Percentiles rank a stretch among this genome's conserved stretches.
Conservation (phyloP, 345 rosid species). For the Gossypium herbaceum region DNA sequence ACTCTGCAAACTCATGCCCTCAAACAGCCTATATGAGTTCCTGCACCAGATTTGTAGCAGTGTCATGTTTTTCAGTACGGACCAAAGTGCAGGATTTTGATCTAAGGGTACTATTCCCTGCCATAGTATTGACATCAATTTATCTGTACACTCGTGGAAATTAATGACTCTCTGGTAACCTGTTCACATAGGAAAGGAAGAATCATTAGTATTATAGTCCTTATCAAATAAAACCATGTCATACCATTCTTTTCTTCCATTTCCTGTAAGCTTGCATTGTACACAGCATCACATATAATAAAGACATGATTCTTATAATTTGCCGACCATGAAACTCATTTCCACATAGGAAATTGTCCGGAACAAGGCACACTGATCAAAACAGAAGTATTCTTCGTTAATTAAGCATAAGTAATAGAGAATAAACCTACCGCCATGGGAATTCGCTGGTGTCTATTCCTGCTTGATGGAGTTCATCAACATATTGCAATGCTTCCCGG, state of each 20-base stretch:
- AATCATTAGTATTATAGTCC: neutral
- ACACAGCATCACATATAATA: neutral
- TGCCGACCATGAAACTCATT: neutral
- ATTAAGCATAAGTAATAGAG: neutral
- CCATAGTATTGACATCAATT: neutral
- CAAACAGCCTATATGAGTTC: slow-evolving; percentile 5
- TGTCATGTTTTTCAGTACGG: slow-evolving; percentile 9
- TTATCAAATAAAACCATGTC: neutral
- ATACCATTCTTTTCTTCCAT: neutral
- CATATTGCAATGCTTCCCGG: slow-evolving; percentile 87
- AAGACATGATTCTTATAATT: neutral
- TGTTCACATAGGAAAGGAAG: slow-evolving; percentile 31
- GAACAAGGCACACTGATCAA: neutral
- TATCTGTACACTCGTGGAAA: neutral
- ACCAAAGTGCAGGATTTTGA: slow-evolving; percentile 4
- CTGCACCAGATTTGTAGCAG: slow-evolving; percentile 2
- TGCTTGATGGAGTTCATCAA: slow-evolving; percentile 92
- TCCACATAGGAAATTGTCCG: neutral
- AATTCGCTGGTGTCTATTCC: slow-evolving; percentile 98
- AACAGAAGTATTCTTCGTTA: slow-evolving; percentile 11
- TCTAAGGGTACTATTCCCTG: neutral
- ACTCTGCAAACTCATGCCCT: slow-evolving; percentile 2
- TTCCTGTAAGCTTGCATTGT: neutral
- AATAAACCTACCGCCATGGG: slow-evolving; percentile 81
- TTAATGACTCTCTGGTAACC: slow-evolving; percentile 91